These are phyloP conservation scores for Ganoderma resinaceum DNA, from an alignment of 1,284 basidiomycete genomes.

Conservation along the genomic window DNA sequence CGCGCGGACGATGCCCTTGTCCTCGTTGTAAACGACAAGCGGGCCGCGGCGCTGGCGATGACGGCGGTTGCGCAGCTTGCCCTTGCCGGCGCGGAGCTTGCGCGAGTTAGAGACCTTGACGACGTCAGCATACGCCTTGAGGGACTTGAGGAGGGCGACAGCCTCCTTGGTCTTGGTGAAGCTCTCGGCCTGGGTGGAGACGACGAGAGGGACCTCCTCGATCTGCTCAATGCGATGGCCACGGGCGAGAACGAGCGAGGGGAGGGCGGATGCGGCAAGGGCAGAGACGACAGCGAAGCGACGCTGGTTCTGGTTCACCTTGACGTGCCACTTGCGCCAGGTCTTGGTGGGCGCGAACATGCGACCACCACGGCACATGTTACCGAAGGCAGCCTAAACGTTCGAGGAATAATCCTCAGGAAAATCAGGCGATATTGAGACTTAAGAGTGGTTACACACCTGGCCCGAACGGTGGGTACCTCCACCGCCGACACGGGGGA, in stretches of 20 bases:
- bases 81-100: conserved; percentile 97
- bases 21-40: conserved; percentile 97
- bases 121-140: conserved; percentile 94
- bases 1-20: conserved; percentile 97
- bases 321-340: conserved; percentile 99
- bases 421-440: background rate
- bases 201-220: conserved; percentile 96
- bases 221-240: conserved; percentile 99
- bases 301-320: conserved; percentile 99
- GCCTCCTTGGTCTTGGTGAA: conserved; percentile 99
- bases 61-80: conserved; percentile 97
- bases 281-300: conserved; percentile 98
- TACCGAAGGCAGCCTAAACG: conserved; percentile 93
- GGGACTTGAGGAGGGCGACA: conserved; percentile 90
- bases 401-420: conserved; percentile 13
- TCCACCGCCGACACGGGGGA: conserved; percentile 99
- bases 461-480: conserved; percentile 99
- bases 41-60: conserved; percentile 98
- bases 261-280: conserved; percentile 96
- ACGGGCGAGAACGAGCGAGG: conserved; percentile 98
- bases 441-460: conserved; percentile 49
- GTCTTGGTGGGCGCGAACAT: conserved; percentile 99
- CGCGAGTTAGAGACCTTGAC: conserved; percentile 98
- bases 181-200: conserved; percentile 83
- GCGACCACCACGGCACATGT: conserved; percentile 99